Evolutionary conservation across 495 filamentous ascomycete species (phyloP), one percentile per base, ranked within the genome.

Genomic region (Xylaria palmicola): DNA sequence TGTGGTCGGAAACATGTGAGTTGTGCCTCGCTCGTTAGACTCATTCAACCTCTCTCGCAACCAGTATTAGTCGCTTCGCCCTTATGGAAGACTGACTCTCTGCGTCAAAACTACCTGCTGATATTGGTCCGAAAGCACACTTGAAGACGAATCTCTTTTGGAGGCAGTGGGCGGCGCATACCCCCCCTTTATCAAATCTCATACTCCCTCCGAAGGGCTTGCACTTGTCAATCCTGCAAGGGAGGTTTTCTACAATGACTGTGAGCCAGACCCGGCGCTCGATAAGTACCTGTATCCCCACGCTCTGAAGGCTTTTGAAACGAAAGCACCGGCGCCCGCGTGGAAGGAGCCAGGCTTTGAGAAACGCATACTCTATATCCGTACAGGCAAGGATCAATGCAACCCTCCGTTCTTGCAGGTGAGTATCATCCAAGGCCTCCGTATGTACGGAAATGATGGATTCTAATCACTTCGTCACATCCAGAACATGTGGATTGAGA

Each of bases 171-270:
- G 47, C 12, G 57, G 57, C 0, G 6, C 47, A 10, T 40, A 30
- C 6, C 47, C 57, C 1, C 47, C 57, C 7, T 60, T 52, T 20
- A 52, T 60, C 34, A 60, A 60, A 24, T 9, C 13, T 43, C n/a
- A n/a, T n/a, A n/a, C n/a, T n/a, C n/a, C n/a, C n/a, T n/a, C n/a
- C n/a, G n/a, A n/a, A n/a, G n/a, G n/a, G n/a, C n/a, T n/a, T 27
- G 37, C 53, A 1, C 6, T 56, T 34, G 52, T 52, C 10, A 26
- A 51, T 12, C 57, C 47, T n/a, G 47, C 47, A 10, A 50, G 40
- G 57, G n/a, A 32, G 3, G 12, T 44, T n/a, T 26, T 60, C 17
- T 56, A 56, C 24, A 56, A 56, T 32, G 48, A 56, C 9, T 40
- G 12, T 6, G 47, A 4, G 1, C 47, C 29, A 13, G 24, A 50